These are phyloP conservation scores for Flueggea neowawraea DNA, from an alignment of 441 rosid species.

Conservation along the genomic window DNA sequence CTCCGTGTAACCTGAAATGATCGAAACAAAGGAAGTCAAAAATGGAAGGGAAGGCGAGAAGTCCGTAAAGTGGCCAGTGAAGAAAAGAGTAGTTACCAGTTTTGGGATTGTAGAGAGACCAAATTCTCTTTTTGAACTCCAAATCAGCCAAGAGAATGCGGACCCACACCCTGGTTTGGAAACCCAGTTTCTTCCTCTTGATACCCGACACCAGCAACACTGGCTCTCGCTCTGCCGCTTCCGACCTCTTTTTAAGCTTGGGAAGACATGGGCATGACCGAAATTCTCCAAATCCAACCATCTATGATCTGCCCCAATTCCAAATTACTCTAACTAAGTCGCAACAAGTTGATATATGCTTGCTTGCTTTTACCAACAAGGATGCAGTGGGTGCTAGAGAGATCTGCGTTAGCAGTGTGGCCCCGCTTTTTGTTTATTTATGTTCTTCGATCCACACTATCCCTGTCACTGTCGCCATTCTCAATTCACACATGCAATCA, in stretches of 20 bases:
- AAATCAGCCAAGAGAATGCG: slow-evolving; percentile 73
- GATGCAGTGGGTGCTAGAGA: no score
- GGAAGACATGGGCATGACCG: background rate
- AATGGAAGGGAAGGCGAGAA: background rate
- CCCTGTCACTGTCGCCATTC: no score
- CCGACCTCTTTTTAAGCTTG: no score
- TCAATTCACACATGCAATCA: no score
- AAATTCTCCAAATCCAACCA: background rate
- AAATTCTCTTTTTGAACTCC: slow-evolving; percentile 69
- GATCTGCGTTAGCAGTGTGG: no score
- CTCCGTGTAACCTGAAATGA: slow-evolving; percentile 68
- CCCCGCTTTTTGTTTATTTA: no score
- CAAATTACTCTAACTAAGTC: no score
- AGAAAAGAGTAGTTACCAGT: slow-evolving; percentile 46
- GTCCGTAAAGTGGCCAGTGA: background rate
- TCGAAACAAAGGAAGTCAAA: background rate
- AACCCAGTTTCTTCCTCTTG: slow-evolving; percentile 46
- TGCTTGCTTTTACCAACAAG: no score
- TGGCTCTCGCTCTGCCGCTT: slow-evolving; percentile 41
- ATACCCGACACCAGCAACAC: slow-evolving; percentile 75
- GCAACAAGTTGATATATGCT: no score
- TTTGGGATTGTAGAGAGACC: slow-evolving; percentile 77
- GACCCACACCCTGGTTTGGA: slow-evolving; percentile 75
- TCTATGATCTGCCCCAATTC: background rate
- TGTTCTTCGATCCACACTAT: no score